Evolutionary conservation across 2,329 filamentous ascomycete genomes (phyloP).

Genomic region (Ophiognomonia clavigignenti-juglandacearum): DNA sequence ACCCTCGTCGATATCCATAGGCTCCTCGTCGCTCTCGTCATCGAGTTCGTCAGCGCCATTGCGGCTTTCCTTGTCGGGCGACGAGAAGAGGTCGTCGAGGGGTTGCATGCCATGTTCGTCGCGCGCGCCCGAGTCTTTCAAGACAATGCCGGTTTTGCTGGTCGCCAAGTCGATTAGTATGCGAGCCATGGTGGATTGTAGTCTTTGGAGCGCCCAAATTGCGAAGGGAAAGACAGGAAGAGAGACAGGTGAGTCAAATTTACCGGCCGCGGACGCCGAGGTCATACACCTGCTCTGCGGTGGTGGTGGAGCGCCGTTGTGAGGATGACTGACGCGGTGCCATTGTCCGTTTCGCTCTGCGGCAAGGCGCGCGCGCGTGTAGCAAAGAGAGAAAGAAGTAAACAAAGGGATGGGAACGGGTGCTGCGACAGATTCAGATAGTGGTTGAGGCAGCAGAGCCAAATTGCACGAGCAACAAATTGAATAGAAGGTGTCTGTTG

Average conservation of each 20-base stretch:
- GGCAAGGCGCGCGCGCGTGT: neutral
- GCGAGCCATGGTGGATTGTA: neutral
- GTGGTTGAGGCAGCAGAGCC: neutral
- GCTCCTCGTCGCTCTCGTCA: constrained; percentile 37
- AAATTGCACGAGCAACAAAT: no score
- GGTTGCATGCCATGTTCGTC: constrained; percentile 92
- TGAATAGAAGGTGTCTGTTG: neutral
- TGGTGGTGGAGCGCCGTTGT: constrained; percentile 33
- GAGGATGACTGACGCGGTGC: constrained; percentile 29
- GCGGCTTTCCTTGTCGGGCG: constrained; percentile 64
- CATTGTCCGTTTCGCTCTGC: constrained; percentile 27
- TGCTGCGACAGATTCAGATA: neutral
- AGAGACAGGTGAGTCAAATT: constrained; percentile 23
- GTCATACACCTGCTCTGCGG: constrained; percentile 43
- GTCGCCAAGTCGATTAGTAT: neutral
- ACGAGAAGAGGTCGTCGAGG: constrained; percentile 83
- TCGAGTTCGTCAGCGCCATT: constrained; percentile 26
- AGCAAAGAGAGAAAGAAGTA: neutral
- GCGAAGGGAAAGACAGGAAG: neutral
- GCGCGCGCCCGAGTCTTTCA: constrained; percentile 73
- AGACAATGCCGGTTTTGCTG: constrained; percentile 84
- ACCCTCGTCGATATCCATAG: constrained; percentile 42
- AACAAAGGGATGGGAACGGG: neutral
- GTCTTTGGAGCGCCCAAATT: no score
- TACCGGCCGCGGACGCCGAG: constrained; percentile 48